Base-by-base conservation (phyloP, 345 rosid species). In the Mallotus nudiflorus region DNA sequence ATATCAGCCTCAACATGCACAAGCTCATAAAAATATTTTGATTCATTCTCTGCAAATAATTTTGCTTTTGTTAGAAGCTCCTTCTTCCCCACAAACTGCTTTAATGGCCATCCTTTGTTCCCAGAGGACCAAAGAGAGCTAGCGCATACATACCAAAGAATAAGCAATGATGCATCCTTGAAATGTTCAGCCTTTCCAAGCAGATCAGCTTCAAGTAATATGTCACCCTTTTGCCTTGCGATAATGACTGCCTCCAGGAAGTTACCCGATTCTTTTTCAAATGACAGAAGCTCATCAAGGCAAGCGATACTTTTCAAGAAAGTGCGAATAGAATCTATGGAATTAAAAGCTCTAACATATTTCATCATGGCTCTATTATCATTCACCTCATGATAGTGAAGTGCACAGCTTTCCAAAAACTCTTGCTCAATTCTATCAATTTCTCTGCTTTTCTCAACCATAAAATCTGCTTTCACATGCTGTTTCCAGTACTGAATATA, bases 41-140 rank as follows among this genome's bases (percentile, higher is more conserved):
- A 68, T 4, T 19, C 73, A n/a, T 37, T 62, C 64, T 50, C 11
- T 4, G 88, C 81, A 4, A 80, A 70, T 14, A 71, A 73, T 66
- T 77, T 75, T 19, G 88, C 88, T 61, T 75, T 82, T 18, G 42
- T 53, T 25, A 86, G 13, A 62, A 84, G 81, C 44, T 77, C 67
- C 68, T 78, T 72, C 68, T 75, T 67, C 14, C 64, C 59, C 2
- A 25, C 22, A 74, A 82, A 82, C 57, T 60, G 77, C 75, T 82
- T 79, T 44, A 82, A 71, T 12, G 86, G 88, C 88, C 90, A 86
- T 12, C 85, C 90, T 31, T 50, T 58, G 70, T 78, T 62, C 71
- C 80, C 78, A 20, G 50, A 46, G 25, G 65, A 65, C 90, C 88
- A 86, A 1, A 86, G 81, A 56, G 91, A 84, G 66, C 42, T 72